A percentile compares a stretch with the other conserved stretches of the same genome.
These are phyloP conservation scores for Aegilops tauschii DNA, from an alignment of 176 grass and related monocot species.

Conservation along the genomic window DNA sequence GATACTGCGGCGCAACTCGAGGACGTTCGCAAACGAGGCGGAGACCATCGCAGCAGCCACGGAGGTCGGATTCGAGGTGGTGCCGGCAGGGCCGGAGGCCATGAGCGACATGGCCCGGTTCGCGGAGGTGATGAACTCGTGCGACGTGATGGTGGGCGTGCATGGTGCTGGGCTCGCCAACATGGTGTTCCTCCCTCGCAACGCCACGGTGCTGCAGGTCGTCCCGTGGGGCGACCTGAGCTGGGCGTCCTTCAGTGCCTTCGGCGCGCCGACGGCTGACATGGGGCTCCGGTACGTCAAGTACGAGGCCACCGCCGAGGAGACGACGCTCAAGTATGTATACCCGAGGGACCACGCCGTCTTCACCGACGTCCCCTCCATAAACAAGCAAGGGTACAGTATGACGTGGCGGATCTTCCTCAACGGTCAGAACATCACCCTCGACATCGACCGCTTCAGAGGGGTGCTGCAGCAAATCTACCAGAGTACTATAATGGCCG, in stretches of 20 bases:
- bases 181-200: neutral
- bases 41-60: conserved; percentile 13
- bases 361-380: conserved; percentile 51
- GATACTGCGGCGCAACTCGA: conserved; percentile 45
- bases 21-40: conserved; percentile 43
- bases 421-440: conserved; percentile 53
- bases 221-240: conserved; percentile 55
- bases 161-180: conserved; percentile 11
- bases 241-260: conserved; percentile 35
- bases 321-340: conserved; percentile 59
- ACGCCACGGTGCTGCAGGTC: conserved; percentile 51
- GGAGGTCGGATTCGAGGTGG: conserved; percentile 50
- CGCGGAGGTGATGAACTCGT: conserved; percentile 21
- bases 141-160: conserved; percentile 5
- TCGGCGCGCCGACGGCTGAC: conserved; percentile 39
- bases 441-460: conserved; percentile 54
- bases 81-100: conserved; percentile 43
- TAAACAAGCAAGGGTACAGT: conserved; percentile 33
- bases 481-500: neutral
- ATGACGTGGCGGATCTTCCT: conserved; percentile 35
- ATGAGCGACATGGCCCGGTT: conserved; percentile 23
- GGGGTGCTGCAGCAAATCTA: conserved; percentile 35
- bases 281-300: conserved; percentile 68
- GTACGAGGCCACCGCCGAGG: conserved; percentile 56
- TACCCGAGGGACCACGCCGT: conserved; percentile 53